Percentiles rank a stretch among this genome's conserved stretches.
Conservation (phyloP, 1,139 yeast species). For the Yamadazyma blattariae region DNA sequence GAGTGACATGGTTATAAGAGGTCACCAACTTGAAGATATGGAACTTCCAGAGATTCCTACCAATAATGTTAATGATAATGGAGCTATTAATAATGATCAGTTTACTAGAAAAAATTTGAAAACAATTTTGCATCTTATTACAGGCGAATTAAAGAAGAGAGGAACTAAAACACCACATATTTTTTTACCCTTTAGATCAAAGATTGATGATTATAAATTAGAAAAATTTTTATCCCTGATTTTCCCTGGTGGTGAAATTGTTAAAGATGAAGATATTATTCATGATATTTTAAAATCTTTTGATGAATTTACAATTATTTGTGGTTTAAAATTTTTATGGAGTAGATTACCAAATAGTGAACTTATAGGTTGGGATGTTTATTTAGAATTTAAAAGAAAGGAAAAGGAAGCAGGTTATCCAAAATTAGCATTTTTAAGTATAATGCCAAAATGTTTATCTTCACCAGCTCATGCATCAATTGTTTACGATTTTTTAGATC, state of each 20-base stretch:
- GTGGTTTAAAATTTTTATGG: slow-evolving; percentile 82
- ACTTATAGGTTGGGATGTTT: slow-evolving; percentile 83
- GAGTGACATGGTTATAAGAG: slow-evolving; percentile 12
- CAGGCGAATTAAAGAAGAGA: slow-evolving; percentile 58
- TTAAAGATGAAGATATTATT: slow-evolving; percentile 30
- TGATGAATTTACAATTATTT: slow-evolving; percentile 67
- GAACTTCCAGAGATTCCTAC: slow-evolving; percentile 28
- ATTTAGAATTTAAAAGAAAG: slow-evolving; percentile 61
- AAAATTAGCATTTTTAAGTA: slow-evolving; percentile 68
- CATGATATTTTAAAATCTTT: slow-evolving; percentile 39
- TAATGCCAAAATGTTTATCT: slow-evolving; percentile 79
- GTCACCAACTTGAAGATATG: slow-evolving; percentile 14
- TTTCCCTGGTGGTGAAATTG: slow-evolving; percentile 49
- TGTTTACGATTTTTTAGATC: slow-evolving; percentile 81
- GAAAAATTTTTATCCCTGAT: slow-evolving; percentile 49
- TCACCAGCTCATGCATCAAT: slow-evolving; percentile 89
- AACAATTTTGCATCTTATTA: slow-evolving; percentile 61
- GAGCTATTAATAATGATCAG: slow-evolving; percentile 26
- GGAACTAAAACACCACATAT: slow-evolving; percentile 62
- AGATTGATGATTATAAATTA: slow-evolving; percentile 55
- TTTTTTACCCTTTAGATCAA: slow-evolving; percentile 67
- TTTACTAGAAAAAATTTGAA: slow-evolving; percentile 64
- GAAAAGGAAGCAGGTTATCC: slow-evolving; percentile 68
- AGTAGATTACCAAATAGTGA: slow-evolving; percentile 77
- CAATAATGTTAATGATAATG: slow-evolving; percentile 8